Percentiles rank a stretch among this genome's conserved stretches.
phyloP scores from a whole-genome alignment of 202 grass and related monocot species.

The Hordeum pubiflorum region DNA sequence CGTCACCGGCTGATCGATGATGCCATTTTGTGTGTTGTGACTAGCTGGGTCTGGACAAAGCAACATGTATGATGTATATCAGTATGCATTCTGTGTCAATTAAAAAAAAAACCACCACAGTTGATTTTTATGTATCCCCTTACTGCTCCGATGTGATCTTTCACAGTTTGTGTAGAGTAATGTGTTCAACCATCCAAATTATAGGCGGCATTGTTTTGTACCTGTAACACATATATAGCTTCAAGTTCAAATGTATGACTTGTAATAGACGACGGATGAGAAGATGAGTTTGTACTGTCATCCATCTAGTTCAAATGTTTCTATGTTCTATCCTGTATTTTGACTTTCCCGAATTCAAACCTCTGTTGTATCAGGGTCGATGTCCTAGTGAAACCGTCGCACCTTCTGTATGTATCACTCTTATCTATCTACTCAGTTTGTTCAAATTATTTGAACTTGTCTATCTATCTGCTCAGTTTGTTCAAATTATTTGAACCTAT shows the following conservation, averaged over 20 bases:
- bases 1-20: conserved; percentile 43
- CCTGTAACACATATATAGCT: neutral
- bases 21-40: neutral
- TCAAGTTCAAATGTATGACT: neutral
- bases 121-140: neutral
- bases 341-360: neutral
- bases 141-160: neutral
- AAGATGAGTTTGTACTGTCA: too few relatives aligned
- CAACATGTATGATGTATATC: neutral
- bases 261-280: neutral
- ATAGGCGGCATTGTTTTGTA: neutral
- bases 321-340: neutral
- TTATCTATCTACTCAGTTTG: too few relatives aligned
- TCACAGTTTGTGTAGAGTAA: conserved; percentile 13
- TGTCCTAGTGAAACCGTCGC: too few relatives aligned
- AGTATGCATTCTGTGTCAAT: neutral
- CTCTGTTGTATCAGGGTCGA: neutral
- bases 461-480: too few relatives aligned
- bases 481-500: too few relatives aligned
- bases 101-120: neutral
- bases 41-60: neutral
- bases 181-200: neutral
- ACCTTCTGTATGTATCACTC: too few relatives aligned
- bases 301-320: neutral
- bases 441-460: too few relatives aligned